These are phyloP conservation scores for Ogataea angusta DNA, from an alignment of 805 yeast genomes.

Conservation along the genomic window DNA sequence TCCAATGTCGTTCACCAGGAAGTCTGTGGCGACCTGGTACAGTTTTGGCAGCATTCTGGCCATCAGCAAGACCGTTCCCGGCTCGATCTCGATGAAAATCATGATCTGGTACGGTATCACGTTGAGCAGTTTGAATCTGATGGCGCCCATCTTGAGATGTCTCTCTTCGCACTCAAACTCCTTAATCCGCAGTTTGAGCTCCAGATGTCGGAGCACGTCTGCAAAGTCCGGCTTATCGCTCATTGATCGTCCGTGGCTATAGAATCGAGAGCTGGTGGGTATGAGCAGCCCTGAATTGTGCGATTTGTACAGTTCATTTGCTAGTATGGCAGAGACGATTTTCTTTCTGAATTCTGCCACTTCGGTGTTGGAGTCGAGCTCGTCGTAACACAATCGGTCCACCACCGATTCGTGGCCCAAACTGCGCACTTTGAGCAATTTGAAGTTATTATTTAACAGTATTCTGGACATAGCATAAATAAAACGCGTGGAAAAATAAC, in stretches of 20 bases:
- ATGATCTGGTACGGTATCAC: conserved; percentile 28
- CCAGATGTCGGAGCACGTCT: conserved; percentile 21
- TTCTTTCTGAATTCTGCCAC: conserved; percentile 18
- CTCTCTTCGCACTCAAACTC: conserved; percentile 10
- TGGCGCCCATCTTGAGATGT: conserved; percentile 25
- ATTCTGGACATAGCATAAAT: conserved; percentile 27
- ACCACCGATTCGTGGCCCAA: conserved; percentile 20
- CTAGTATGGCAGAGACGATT: conserved; percentile 22
- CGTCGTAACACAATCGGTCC: conserved; percentile 26
- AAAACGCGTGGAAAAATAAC: conserved; percentile 11
- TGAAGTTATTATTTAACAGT: conserved; percentile 26
- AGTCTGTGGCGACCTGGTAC: conserved; percentile 19
- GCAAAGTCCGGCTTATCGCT: conserved; percentile 23
- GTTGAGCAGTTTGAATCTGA: conserved; percentile 28
- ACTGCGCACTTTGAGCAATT: conserved; percentile 14
- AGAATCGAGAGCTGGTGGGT: conserved; percentile 24
- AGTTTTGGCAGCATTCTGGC: conserved; percentile 22
- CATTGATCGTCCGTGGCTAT: conserved; percentile 19
- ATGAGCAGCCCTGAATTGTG: conserved; percentile 14
- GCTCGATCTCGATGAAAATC: conserved; percentile 25
- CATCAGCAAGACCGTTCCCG: conserved; percentile 21
- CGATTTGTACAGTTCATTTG: conserved; percentile 22
- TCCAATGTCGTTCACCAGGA: conserved; percentile 23
- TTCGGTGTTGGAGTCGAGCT: conserved; percentile 16
- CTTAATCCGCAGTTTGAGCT: conserved; percentile 25